These are phyloP conservation scores for Bretziella fagacearum DNA, from an alignment of 2,329 filamentous ascomycete genomes.

Conservation along the genomic window DNA sequence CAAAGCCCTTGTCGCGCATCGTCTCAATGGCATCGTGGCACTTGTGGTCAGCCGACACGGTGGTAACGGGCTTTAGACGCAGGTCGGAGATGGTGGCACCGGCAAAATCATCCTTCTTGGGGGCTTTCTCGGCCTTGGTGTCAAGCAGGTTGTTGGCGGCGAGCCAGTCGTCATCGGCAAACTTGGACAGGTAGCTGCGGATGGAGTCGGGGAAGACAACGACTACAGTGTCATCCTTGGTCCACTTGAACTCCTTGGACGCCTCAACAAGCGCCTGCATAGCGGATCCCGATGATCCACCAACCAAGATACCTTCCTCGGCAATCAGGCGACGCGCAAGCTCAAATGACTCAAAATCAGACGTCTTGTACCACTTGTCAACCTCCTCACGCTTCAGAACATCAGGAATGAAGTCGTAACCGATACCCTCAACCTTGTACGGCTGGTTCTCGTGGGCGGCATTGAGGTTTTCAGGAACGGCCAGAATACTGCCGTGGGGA, in stretches of 20 bases:
- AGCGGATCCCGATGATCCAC: slow-evolving; percentile 84
- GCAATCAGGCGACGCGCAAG: slow-evolving; percentile 81
- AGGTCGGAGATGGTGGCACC: slow-evolving; percentile 67
- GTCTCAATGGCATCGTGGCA: slow-evolving; percentile 87
- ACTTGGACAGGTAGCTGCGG: slow-evolving; percentile 93
- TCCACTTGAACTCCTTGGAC: slow-evolving; percentile 57
- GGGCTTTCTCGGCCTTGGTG: slow-evolving; percentile 25
- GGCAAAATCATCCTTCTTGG: slow-evolving; percentile 42
- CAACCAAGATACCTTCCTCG: slow-evolving; percentile 85
- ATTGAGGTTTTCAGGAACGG: slow-evolving; percentile 65
- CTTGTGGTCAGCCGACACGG: slow-evolving; percentile 50
- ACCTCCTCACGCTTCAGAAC: slow-evolving; percentile 68
- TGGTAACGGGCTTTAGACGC: slow-evolving; percentile 84
- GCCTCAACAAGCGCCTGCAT: slow-evolving; percentile 68
- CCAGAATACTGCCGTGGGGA: slow-evolving; percentile 80
- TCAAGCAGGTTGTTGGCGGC: slow-evolving; percentile 80
- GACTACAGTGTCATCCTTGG: slow-evolving; percentile 73
- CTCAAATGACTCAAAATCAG: slow-evolving; percentile 77
- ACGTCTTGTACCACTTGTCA: slow-evolving; percentile 97
- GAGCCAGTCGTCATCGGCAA: slow-evolving; percentile 97
- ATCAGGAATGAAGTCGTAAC: slow-evolving; percentile 95
- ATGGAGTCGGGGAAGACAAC: slow-evolving; percentile 92
- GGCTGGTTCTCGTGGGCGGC: slow-evolving; percentile 61
- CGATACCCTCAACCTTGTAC: slow-evolving; percentile 98
- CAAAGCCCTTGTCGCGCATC: slow-evolving; percentile 96